Evolutionary conservation across 176 grass and related monocot species (phyloP).

Genomic region (Ananas comosus): DNA sequence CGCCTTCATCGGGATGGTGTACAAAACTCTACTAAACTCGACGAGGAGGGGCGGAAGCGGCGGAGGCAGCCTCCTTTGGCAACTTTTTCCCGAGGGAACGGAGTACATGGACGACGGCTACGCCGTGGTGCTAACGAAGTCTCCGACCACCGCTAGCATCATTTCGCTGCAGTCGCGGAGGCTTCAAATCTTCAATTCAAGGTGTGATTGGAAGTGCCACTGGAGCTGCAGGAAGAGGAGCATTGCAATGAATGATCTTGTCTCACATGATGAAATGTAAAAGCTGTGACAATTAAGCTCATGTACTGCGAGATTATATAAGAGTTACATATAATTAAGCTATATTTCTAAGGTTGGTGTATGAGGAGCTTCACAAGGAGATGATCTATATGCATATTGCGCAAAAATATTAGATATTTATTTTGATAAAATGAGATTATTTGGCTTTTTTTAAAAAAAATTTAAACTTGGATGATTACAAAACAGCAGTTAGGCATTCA

Average conservation of each 20-base stretch:
- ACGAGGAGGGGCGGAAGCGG: slow-evolving; percentile 40
- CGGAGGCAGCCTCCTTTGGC: slow-evolving; percentile 52
- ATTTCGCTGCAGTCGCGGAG: slow-evolving; percentile 43
- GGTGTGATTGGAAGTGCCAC: slow-evolving; percentile 44
- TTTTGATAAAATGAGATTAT: too few species aligned
- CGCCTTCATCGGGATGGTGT: slow-evolving; percentile 43
- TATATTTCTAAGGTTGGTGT: too few species aligned
- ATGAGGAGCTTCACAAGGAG: too few species aligned
- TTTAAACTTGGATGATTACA: too few species aligned
- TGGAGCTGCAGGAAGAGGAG: slow-evolving; percentile 47
- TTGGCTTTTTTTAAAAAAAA: too few species aligned
- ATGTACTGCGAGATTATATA: not conserved
- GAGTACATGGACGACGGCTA: slow-evolving; percentile 80
- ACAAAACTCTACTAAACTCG: slow-evolving; percentile 29
- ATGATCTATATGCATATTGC: too few species aligned
- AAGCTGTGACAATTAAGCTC: not conserved
- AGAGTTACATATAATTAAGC: too few species aligned
- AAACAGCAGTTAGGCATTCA: too few species aligned
- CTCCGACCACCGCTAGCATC: slow-evolving; percentile 31
- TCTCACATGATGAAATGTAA: not conserved
- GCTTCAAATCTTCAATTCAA: slow-evolving; percentile 41
- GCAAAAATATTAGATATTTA: too few species aligned
- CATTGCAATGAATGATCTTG: not conserved
- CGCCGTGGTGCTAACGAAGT: slow-evolving; percentile 33
- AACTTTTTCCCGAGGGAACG: slow-evolving; percentile 46